These are phyloP conservation scores for Cladosporium sphaerospermum DNA, from an alignment of 2,329 filamentous ascomycete species.

Conservation along the genomic window DNA sequence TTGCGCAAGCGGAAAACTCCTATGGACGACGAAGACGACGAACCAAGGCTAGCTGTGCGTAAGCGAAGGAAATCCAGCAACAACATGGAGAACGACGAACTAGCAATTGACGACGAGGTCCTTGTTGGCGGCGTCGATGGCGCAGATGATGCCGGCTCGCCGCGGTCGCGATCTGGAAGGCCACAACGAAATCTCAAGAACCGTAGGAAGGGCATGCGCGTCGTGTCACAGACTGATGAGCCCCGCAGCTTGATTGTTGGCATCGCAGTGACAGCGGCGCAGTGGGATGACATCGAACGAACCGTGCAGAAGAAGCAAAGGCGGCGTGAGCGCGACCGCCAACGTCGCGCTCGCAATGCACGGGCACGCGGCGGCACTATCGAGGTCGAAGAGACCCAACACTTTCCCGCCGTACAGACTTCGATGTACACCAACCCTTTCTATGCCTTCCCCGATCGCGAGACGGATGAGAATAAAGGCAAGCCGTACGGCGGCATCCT, in stretches of 20 bases:
- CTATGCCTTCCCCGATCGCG: slow-evolving; percentile 82
- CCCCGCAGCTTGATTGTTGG: slow-evolving; percentile 49
- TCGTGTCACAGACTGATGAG: slow-evolving; percentile 26
- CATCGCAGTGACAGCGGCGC: slow-evolving; percentile 29
- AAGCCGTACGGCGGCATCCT: slow-evolving; percentile 96
- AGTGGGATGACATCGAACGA: slow-evolving; percentile 30
- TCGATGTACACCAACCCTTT: slow-evolving; percentile 69
- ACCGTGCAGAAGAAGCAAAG: slow-evolving; percentile 49
- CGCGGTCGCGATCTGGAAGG: slow-evolving; percentile 31
- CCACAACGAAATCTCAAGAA: slow-evolving; percentile 53
- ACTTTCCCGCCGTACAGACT: slow-evolving; percentile 56
- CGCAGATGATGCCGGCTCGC: slow-evolving; percentile 23
- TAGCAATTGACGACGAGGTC: slow-evolving; percentile 16
- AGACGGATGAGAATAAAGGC: slow-evolving; percentile 79
- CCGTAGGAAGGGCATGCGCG: slow-evolving; percentile 31
- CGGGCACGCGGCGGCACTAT: slow-evolving; percentile 37
- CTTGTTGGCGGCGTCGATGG: slow-evolving; percentile 13
- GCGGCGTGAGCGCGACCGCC: slow-evolving; percentile 40
- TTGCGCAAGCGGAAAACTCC: slow-evolving; percentile 76
- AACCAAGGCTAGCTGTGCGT: slow-evolving; percentile 31
- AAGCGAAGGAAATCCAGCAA: slow-evolving; percentile 37
- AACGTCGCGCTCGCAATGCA: slow-evolving; percentile 36
- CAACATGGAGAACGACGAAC: slow-evolving; percentile 16
- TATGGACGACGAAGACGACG: slow-evolving; percentile 48
- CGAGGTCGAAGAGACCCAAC: slow-evolving; percentile 34